A percentile compares a stretch with the other conserved stretches of the same genome.
These are phyloP conservation scores for Dichotomocladium elegans DNA, from an alignment of 371 early-diverging fungal species.

Conservation along the genomic window DNA sequence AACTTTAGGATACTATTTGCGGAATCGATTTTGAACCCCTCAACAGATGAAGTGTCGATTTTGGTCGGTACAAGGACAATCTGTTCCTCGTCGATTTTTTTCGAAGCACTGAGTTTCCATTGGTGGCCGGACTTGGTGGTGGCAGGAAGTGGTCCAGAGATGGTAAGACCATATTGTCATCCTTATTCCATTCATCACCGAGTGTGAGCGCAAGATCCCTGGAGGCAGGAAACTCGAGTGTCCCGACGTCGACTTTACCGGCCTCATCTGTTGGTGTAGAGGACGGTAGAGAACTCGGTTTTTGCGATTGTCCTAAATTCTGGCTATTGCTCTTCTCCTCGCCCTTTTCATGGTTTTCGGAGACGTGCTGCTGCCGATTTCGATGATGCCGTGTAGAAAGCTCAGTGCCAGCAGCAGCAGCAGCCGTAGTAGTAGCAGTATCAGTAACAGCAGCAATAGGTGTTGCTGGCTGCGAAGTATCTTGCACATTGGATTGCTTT, in stretches of 20 bases:
- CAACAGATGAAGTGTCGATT: neutral
- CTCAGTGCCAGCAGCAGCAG: no score
- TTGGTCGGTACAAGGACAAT: neutral
- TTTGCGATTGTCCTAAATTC: no score
- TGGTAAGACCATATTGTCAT: neutral
- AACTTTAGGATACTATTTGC: neutral
- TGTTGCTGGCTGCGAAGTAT: no score
- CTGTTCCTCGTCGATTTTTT: neutral
- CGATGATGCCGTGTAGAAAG: no score
- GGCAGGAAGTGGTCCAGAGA: neutral
- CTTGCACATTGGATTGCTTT: no score
- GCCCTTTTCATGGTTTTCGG: no score
- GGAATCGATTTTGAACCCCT: neutral
- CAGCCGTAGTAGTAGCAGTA: no score
- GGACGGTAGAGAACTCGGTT: no score
- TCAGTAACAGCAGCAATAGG: no score
- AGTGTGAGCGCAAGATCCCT: constrained; percentile 7
- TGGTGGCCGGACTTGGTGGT: neutral
- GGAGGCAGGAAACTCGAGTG: constrained; percentile 10
- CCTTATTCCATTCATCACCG: neutral
- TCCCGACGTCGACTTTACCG: constrained; percentile 4
- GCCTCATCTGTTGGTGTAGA: no score
- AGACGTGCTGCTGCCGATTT: no score
- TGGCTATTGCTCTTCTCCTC: no score
- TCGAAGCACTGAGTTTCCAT: neutral